A percentile compares a stretch with the other conserved stretches of the same genome.
Evolutionary conservation across 2,329 filamentous ascomycete species (phyloP).

Genomic region (Amauroascus verrucosus): DNA sequence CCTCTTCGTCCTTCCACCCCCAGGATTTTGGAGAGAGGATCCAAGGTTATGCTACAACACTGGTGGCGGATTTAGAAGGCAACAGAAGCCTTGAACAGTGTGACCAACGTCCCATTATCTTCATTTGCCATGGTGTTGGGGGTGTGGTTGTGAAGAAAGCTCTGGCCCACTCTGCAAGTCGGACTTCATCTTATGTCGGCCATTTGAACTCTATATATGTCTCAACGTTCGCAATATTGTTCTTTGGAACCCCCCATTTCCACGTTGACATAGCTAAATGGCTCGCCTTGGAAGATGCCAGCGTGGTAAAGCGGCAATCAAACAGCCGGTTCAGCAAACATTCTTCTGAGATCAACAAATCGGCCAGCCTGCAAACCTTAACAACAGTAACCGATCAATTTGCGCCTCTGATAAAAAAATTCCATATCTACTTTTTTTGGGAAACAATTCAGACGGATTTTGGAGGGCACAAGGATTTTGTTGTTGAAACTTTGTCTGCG

Average conservation of each 20-base stretch:
- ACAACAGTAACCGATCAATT: conserved; percentile 34
- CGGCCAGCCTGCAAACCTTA: conserved; percentile 33
- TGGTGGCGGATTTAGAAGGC: background rate
- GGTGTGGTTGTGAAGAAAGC: conserved; percentile 31
- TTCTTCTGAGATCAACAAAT: conserved; percentile 36
- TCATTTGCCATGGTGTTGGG: conserved; percentile 32
- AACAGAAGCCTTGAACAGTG: background rate
- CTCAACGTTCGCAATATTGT: conserved; percentile 29
- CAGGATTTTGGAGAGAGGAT: background rate
- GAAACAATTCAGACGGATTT: conserved; percentile 31
- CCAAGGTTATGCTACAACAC: background rate
- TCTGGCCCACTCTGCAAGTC: background rate
- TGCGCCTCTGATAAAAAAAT: conserved; percentile 29
- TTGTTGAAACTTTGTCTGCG: conserved; percentile 25
- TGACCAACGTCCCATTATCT: conserved; percentile 26
- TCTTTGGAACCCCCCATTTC: conserved; percentile 32
- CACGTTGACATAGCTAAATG: background rate
- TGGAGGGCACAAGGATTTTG: conserved; percentile 25
- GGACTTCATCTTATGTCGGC: background rate
- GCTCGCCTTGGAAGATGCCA: background rate
- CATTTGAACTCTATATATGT: conserved; percentile 20
- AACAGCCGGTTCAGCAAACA: background rate
- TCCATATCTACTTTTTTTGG: conserved; percentile 34
- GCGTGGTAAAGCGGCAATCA: background rate
- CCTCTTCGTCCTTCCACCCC: too few relatives aligned